phyloP scores from a whole-genome alignment of 805 yeast genomes.

The Barnettozyma sp. region DNA sequence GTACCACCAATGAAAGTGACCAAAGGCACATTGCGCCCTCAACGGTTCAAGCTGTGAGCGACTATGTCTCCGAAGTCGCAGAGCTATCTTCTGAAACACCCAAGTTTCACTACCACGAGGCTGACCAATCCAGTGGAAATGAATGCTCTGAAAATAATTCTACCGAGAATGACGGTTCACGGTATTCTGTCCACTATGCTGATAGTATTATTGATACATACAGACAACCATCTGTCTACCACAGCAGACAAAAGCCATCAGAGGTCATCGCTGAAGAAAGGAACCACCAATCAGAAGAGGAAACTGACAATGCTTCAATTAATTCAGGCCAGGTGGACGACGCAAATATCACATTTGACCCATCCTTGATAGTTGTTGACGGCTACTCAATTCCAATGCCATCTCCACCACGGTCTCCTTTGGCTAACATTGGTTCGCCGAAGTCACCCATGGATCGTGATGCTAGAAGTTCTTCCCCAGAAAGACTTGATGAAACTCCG shows the following conservation, averaged over 20 bases:
- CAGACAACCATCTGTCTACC: slow-evolving; percentile 10
- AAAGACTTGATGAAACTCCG: not conserved
- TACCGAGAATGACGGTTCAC: not conserved
- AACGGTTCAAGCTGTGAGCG: slow-evolving; percentile 12
- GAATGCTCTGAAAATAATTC: slow-evolving; percentile 2
- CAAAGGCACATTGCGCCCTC: not conserved
- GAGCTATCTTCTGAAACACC: slow-evolving; percentile 3
- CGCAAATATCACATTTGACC: slow-evolving; percentile 15
- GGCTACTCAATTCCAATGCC: slow-evolving; percentile 18
- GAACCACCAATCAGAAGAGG: not conserved
- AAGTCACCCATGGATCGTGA: not conserved
- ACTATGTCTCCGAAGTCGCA: slow-evolving; percentile 5
- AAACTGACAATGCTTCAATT: slow-evolving; percentile 1
- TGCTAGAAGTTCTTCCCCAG: slow-evolving; percentile 1
- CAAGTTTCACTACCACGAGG: not conserved
- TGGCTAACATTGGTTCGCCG: slow-evolving; percentile 5
- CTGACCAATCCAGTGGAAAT: not conserved
- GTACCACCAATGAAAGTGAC: not conserved
- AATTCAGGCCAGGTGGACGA: not conserved
- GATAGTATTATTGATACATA: slow-evolving; percentile 23
- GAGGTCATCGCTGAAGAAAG: slow-evolving; percentile 5
- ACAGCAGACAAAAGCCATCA: slow-evolving; percentile 5
- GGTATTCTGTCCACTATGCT: slow-evolving; percentile 13
- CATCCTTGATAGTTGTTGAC: slow-evolving; percentile 8
- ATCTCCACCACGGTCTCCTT: slow-evolving; percentile 16